Evolutionary conservation across 2,329 filamentous ascomycete genomes (phyloP).

Genomic region (Penicillium sp.): DNA sequence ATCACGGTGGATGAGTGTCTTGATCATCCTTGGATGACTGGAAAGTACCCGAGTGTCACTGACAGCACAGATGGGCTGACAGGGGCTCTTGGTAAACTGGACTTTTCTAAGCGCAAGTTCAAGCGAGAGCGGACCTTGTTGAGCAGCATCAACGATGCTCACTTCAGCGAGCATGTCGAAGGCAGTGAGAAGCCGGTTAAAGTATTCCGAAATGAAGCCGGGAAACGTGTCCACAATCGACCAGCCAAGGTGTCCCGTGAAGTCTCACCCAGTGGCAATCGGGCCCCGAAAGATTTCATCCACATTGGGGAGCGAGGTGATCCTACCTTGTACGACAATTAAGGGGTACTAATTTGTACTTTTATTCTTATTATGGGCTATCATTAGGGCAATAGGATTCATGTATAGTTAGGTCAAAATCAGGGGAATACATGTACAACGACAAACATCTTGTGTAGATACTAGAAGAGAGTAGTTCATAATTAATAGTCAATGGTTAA

Average conservation of each 20-base stretch:
- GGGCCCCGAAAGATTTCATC: constrained; percentile 74
- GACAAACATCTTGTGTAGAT: no score
- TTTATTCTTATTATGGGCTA: background rate
- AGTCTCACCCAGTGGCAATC: constrained; percentile 62
- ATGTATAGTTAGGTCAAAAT: no score
- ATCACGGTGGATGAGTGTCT: constrained; percentile 90
- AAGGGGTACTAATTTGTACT: background rate
- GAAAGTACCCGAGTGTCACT: constrained; percentile 58
- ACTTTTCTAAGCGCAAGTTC: constrained; percentile 78
- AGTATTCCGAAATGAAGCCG: constrained; percentile 69
- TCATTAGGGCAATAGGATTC: no score
- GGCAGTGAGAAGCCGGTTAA: constrained; percentile 62
- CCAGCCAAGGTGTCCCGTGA: constrained; percentile 49
- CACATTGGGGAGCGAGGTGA: constrained; percentile 84
- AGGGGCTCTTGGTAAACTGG: constrained; percentile 76
- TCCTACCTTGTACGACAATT: constrained; percentile 68
- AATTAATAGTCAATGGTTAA: no score
- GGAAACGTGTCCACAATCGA: constrained; percentile 46
- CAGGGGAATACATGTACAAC: no score
- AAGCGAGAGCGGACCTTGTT: constrained; percentile 81
- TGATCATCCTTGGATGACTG: constrained; percentile 82
- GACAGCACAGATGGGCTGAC: constrained; percentile 93
- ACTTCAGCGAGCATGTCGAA: constrained; percentile 58
- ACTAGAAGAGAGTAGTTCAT: no score
- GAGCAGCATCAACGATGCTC: constrained; percentile 74